Evolutionary conservation across 1,284 basidiomycete species (phyloP).

Genomic region (Veloporphyrellus conicus): DNA sequence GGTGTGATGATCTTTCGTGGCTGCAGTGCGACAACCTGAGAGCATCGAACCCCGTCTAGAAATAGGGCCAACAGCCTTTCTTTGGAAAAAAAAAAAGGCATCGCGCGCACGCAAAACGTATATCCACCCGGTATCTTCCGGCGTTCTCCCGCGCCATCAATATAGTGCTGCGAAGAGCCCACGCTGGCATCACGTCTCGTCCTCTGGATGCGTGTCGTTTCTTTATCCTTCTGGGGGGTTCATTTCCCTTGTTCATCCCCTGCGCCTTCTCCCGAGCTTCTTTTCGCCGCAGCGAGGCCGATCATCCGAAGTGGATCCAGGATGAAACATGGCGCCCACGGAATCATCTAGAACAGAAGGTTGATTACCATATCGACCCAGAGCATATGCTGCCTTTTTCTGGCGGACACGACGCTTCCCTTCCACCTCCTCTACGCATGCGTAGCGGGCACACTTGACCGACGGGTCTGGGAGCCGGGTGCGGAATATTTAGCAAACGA

Average conservation of each 20-base stretch:
- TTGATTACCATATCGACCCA: constrained; percentile 19
- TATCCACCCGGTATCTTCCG: constrained; percentile 19
- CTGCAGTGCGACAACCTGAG: background rate
- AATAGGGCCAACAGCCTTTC: background rate
- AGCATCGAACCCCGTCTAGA: constrained; percentile 7
- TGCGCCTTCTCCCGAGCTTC: constrained; percentile 17
- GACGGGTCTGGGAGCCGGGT: constrained; percentile 10
- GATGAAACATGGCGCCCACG: constrained; percentile 26
- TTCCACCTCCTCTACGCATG: constrained; percentile 19
- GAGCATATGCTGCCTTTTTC: constrained; percentile 9
- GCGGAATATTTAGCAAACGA: constrained; percentile 13
- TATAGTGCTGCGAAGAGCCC: constrained; percentile 5
- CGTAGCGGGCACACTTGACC: constrained; percentile 16
- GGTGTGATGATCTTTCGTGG: background rate
- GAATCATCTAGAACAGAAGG: constrained; percentile 19
- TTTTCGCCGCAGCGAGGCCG: constrained; percentile 26
- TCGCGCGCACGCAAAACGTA: background rate
- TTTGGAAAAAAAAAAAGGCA: constrained; percentile 8
- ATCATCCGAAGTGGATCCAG: constrained; percentile 15
- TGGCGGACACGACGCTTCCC: constrained; percentile 17
- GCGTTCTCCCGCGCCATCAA: constrained; percentile 11
- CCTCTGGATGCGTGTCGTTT: constrained; percentile 4
- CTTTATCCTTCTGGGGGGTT: constrained; percentile 11
- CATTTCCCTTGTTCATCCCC: constrained; percentile 3
- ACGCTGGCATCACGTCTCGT: constrained; percentile 1